Base-by-base conservation (phyloP, 129 eudicot species). In the Artemisia annua region DNA sequence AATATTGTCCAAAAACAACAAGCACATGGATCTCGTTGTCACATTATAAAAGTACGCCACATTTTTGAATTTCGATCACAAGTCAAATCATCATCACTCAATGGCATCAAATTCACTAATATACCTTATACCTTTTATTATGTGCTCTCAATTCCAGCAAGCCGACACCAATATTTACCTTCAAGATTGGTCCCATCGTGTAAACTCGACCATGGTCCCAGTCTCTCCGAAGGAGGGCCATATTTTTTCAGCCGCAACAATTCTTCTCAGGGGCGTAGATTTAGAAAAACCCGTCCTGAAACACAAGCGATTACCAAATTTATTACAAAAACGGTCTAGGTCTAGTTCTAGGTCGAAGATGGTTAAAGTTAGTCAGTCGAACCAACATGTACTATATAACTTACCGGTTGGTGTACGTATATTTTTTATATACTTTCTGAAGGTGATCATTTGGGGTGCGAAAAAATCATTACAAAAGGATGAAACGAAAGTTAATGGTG, bases 11-110 rank as follows among this genome's bases (percentile, higher is more conserved):
- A 46, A 11, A 53, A 55, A 78, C 67, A 44, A 71, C 73, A 78
- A 63, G 30, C 24, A 30, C 69, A 65, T 78, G 78, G 69, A 78
- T 64, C 82, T 64, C 32, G 22, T 26, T 30, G 4, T 28, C 43
- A 71, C 68, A 43, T 26, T 78, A 71, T 78, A n/a, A n/a, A 71
- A 64, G 69, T 64, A 63, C 62, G 65, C 57, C 69, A 44, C 67
- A 15, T 5, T 28, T 54, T 71, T 48, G 32, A 68, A 71, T 12
- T 55, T 71, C 1, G n/a, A n/a, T 20, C 32, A 8, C 44, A 11
- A 71, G 82, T 71, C 82, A 78, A 56, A 55, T 18, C 28, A 55
- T 64, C 78, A 78, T 65, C 78, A 78, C 82, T 64, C 30, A 0
- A 78, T 71, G 82, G 61, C 77, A 71, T 66, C 76, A 71, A 78